Evolutionary conservation across 179 eudicot species (phyloP).

Genomic region (Drosera spatulata): DNA sequence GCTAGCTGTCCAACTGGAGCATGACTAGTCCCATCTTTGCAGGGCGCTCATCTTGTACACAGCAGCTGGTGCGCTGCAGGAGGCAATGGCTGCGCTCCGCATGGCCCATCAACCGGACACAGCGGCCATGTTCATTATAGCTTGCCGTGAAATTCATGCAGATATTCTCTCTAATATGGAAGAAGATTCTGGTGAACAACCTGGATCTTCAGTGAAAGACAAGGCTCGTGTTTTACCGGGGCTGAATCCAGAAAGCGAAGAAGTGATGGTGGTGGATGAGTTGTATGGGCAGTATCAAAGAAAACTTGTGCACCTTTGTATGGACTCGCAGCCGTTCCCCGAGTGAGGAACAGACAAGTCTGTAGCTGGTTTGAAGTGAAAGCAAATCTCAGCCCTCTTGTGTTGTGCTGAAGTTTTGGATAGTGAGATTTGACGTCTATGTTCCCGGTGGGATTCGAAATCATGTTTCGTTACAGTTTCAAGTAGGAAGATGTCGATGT

Average conservation of each 20-base stretch:
- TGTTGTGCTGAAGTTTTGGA: too few species aligned
- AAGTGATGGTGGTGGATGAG: constrained; percentile 76
- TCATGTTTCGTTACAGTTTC: too few species aligned
- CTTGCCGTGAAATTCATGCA: constrained; percentile 76
- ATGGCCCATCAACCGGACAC: constrained; percentile 89
- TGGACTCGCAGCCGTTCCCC: constrained; percentile 70
- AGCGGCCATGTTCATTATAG: constrained; percentile 84
- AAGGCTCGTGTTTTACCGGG: constrained; percentile 36
- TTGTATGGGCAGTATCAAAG: constrained; percentile 78
- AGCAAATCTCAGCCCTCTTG: too few species aligned
- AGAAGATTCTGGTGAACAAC: constrained; percentile 27
- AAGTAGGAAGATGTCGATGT: too few species aligned
- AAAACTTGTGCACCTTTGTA: constrained; percentile 83
- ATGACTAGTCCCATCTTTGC: background rate
- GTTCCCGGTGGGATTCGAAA: too few species aligned
- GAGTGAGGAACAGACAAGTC: constrained; percentile 21
- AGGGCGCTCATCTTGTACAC: constrained; percentile 88
- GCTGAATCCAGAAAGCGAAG: constrained; percentile 59
- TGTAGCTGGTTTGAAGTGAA: too few species aligned
- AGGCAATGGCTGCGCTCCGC: constrained; percentile 82
- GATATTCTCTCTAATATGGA: constrained; percentile 42
- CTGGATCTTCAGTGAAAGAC: constrained; percentile 23
- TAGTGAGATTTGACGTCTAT: too few species aligned
- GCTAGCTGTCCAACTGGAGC: background rate
- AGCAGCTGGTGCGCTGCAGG: constrained; percentile 86